These are phyloP conservation scores for Candida sojae DNA, from an alignment of 1,139 yeast genomes.

Conservation along the genomic window DNA sequence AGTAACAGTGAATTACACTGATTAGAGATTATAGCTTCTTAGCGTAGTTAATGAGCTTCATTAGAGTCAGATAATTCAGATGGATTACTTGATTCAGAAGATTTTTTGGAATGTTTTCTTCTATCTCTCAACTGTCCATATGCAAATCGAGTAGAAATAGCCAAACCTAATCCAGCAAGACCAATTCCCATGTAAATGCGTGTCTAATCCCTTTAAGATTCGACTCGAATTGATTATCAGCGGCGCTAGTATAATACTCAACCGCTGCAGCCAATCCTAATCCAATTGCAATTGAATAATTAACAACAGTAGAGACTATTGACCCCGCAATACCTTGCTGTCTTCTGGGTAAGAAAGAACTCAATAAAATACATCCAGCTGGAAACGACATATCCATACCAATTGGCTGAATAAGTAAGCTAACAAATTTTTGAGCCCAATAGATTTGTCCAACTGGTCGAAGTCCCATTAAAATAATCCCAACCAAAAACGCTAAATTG, in stretches of 20 bases:
- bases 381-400: slow-evolving; percentile 74
- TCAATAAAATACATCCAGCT: slow-evolving; percentile 55
- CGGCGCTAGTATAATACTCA: slow-evolving; percentile 43
- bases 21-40: too few species aligned
- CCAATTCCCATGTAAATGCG: slow-evolving; percentile 55
- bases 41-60: too few species aligned
- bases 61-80: neutral
- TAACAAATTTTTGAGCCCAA: slow-evolving; percentile 57
- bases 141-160: slow-evolving; percentile 24
- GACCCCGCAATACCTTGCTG: slow-evolving; percentile 71
- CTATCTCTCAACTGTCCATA: slow-evolving; percentile 12
- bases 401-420: slow-evolving; percentile 47
- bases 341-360: slow-evolving; percentile 50
- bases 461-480: slow-evolving; percentile 44
- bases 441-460: slow-evolving; percentile 48
- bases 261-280: slow-evolving; percentile 67
- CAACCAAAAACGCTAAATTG: slow-evolving; percentile 44
- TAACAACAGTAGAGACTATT: slow-evolving; percentile 59
- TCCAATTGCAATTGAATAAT: slow-evolving; percentile 64
- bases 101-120: neutral
- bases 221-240: slow-evolving; percentile 24
- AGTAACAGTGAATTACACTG: too few species aligned
- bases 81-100: neutral
- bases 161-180: slow-evolving; percentile 47
- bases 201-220: slow-evolving; percentile 38